These are phyloP conservation scores for Amauroascus verrucosus DNA, from an alignment of 2,329 filamentous ascomycete species.

Conservation along the genomic window DNA sequence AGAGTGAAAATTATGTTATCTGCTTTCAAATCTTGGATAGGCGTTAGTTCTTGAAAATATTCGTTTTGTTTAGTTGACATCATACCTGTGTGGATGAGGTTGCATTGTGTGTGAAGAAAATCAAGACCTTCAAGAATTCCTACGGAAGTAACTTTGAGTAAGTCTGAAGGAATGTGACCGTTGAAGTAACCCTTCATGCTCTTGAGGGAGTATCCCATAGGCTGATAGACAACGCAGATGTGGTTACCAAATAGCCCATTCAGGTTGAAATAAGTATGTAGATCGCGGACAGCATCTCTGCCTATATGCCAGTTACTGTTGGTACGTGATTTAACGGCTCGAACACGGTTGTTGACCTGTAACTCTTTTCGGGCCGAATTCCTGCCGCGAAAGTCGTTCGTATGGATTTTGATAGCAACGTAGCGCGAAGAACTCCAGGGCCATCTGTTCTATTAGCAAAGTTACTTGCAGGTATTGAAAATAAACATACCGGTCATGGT, in stretches of 20 bases:
- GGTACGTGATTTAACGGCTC: conserved; percentile 19
- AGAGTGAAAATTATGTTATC: conserved; percentile 33
- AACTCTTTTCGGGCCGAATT: conserved; percentile 23
- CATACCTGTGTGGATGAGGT: conserved; percentile 35
- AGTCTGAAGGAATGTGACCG: conserved; percentile 21
- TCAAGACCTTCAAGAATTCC: conserved; percentile 33
- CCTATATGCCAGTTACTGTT: conserved; percentile 14
- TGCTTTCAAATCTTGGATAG: conserved; percentile 31
- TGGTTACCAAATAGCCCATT: conserved; percentile 23
- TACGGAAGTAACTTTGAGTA: conserved; percentile 27
- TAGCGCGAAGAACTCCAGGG: conserved; percentile 22
- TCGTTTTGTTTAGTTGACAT: background rate
- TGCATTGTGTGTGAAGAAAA: conserved; percentile 35
- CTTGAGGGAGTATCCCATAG: conserved; percentile 30
- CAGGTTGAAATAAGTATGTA: conserved; percentile 28
- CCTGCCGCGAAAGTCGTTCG: conserved; percentile 20
- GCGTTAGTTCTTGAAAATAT: conserved; percentile 6
- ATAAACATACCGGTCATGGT: conserved; percentile 14
- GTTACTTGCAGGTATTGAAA: background rate
- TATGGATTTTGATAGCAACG: conserved; percentile 29
- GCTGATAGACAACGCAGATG: conserved; percentile 29
- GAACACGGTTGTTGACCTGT: conserved; percentile 25
- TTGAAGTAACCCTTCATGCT: conserved; percentile 21
- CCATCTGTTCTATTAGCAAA: conserved; percentile 16
- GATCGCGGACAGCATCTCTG: conserved; percentile 24